These are phyloP conservation scores for Odonthalia washingtoniensis DNA, from an alignment of 31 red algal species.

Conservation along the genomic window DNA sequence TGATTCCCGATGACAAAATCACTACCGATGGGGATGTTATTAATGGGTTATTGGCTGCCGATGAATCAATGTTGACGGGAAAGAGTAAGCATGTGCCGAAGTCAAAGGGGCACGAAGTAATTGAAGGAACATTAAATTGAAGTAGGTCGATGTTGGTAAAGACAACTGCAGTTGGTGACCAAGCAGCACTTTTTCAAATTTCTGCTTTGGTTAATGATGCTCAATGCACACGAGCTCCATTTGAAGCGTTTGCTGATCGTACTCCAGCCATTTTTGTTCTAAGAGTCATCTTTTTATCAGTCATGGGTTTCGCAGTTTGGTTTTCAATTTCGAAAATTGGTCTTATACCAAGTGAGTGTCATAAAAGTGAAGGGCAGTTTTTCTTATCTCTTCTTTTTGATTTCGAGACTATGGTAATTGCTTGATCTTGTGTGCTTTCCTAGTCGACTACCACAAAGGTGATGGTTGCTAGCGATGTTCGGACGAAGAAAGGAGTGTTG, in stretches of 20 bases:
- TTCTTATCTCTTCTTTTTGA: conserved; percentile 97
- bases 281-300: conserved; percentile 67
- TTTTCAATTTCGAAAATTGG: conserved; percentile 50
- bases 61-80: conserved; percentile 98
- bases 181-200: conserved; percentile 88
- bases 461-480: conserved; percentile 90
- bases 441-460: conserved; percentile 96
- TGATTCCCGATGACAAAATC: conserved; percentile 84
- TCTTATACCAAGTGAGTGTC: conserved; percentile 79
- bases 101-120: conserved; percentile 65
- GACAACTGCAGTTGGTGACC: conserved; percentile 74
- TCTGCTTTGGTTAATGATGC: conserved; percentile 90
- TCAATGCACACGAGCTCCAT: conserved; percentile 82
- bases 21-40: conserved; percentile 90
- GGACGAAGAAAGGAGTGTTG: conserved; percentile 73
- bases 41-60: conserved; percentile 69
- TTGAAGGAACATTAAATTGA: conserved; percentile 89
- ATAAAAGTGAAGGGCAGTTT: conserved; percentile 63
- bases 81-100: conserved; percentile 92
- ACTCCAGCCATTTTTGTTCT: conserved; percentile 94
- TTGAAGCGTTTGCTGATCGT: conserved; percentile 90
- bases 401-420: conserved; percentile 95
- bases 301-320: conserved; percentile 82
- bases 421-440: conserved; percentile 95
- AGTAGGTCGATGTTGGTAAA: conserved; percentile 82